Percentiles rank a stretch among this genome's conserved stretches.
Evolutionary conservation across 768 basidiomycete genomes (phyloP).

Genomic region (Pholiota microspora): DNA sequence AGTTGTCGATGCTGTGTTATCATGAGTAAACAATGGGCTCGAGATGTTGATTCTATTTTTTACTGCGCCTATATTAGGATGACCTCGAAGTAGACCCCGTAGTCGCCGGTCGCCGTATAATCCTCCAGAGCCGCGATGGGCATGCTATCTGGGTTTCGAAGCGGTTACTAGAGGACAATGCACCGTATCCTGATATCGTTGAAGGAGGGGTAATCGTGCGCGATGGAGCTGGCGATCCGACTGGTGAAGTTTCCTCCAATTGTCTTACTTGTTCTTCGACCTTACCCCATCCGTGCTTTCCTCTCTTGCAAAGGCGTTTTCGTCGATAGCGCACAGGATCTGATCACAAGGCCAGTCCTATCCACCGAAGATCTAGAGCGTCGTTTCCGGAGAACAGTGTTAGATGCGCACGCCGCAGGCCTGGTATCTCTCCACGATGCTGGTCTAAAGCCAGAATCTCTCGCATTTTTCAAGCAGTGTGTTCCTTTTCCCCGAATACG

Average conservation of each 20-base stretch:
- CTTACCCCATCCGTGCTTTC: conserved; percentile 3
- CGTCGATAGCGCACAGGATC: conserved; percentile 83
- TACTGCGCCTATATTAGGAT: conserved; percentile 37
- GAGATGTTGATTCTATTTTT: neutral
- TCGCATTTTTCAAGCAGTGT: conserved; percentile 72
- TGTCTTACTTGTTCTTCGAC: neutral
- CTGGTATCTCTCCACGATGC: conserved; percentile 89
- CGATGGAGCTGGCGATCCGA: conserved; percentile 63
- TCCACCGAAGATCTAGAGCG: conserved; percentile 61
- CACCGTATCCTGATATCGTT: conserved; percentile 62
- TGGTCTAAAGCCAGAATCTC: conserved; percentile 60
- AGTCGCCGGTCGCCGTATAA: conserved; percentile 64
- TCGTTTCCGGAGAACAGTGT: conserved; percentile 60
- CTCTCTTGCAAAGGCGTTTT: conserved; percentile 55
- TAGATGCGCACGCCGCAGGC: conserved; percentile 66
- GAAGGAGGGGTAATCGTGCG: conserved; percentile 82
- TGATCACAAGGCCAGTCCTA: conserved; percentile 59
- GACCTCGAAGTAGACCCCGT: conserved; percentile 72
- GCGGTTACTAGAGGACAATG: conserved; percentile 52
- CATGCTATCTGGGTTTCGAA: conserved; percentile 88
- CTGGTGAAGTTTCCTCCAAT: conserved; percentile 42
- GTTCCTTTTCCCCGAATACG: conserved; percentile 33
- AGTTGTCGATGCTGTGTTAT: neutral
- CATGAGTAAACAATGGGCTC: too few species aligned
- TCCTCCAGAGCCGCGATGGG: conserved; percentile 84